phyloP scores from a whole-genome alignment of 805 yeast species.

The Nakazawaea siamensis region DNA sequence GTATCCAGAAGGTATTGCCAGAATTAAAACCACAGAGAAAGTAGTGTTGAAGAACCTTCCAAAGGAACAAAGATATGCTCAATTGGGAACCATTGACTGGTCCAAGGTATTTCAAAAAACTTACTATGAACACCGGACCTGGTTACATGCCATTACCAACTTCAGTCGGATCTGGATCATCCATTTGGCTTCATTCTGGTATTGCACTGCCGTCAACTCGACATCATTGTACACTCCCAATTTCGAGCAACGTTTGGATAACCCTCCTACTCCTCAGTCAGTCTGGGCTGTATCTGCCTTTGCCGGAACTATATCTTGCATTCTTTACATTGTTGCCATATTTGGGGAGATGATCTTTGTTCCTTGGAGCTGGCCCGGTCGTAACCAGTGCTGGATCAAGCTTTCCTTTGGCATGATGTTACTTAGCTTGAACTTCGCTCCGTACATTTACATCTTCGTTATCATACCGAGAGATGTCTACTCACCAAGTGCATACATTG shows the following conservation, averaged over 20 bases:
- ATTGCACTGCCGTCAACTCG: slow-evolving; percentile 40
- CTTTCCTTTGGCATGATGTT: slow-evolving; percentile 23
- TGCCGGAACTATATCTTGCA: slow-evolving; percentile 36
- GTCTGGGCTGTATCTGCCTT: slow-evolving; percentile 34
- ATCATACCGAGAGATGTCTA: slow-evolving; percentile 27
- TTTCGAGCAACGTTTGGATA: slow-evolving; percentile 30
- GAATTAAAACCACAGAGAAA: slow-evolving; percentile 27
- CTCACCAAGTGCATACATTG: slow-evolving; percentile 25
- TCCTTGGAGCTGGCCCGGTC: slow-evolving; percentile 41
- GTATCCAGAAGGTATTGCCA: slow-evolving; percentile 29
- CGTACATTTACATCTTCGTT: slow-evolving; percentile 32
- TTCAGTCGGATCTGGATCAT: slow-evolving; percentile 48
- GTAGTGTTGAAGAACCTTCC: slow-evolving; percentile 21
- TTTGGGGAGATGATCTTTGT: slow-evolving; percentile 36
- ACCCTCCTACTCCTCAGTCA: slow-evolving; percentile 36
- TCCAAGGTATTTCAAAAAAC: slow-evolving; percentile 33
- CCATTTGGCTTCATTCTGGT: slow-evolving; percentile 44
- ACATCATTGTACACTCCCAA: slow-evolving; percentile 38
- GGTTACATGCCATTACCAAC: slow-evolving; percentile 42
- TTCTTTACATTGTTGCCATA: slow-evolving; percentile 31
- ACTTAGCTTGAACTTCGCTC: slow-evolving; percentile 27
- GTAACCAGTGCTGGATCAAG: slow-evolving; percentile 28
- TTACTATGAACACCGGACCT: slow-evolving; percentile 37
- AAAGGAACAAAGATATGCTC: slow-evolving; percentile 22
- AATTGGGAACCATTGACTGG: slow-evolving; percentile 31